Evolutionary conservation across 1,284 basidiomycete species (phyloP).

Genomic region (Cryptococcus maquisensis): DNA sequence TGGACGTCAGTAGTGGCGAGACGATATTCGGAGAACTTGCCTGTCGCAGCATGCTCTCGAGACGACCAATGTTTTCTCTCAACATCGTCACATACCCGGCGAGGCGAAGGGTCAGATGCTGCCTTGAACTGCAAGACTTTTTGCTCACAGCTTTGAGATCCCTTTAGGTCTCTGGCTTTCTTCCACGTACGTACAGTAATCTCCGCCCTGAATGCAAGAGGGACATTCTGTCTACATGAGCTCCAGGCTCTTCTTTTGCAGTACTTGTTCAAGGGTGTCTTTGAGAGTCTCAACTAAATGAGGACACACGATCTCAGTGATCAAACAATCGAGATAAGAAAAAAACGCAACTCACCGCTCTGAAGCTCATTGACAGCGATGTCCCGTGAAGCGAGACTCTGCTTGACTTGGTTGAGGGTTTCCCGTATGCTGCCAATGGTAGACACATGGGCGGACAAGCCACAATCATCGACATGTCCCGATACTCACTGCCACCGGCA

Average conservation of each 20-base stretch:
- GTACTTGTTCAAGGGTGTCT: background rate
- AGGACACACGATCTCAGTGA: background rate
- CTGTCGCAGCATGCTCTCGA: constrained; percentile 63
- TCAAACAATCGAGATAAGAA: background rate
- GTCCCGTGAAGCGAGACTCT: background rate
- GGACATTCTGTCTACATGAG: constrained; percentile 55
- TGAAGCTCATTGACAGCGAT: background rate
- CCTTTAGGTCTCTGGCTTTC: constrained; percentile 72
- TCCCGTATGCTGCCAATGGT: background rate
- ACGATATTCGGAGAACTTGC: constrained; percentile 45
- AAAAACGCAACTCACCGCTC: background rate
- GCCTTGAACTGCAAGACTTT: background rate
- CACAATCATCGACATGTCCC: too few species aligned
- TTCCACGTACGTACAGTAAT: constrained; percentile 69
- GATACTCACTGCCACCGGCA: constrained; percentile 29
- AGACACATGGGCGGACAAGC: background rate
- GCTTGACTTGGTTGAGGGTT: constrained; percentile 1
- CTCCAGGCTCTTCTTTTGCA: background rate
- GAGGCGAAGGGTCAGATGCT: background rate
- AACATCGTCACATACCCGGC: constrained; percentile 65
- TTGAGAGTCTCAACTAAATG: background rate
- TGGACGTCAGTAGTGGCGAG: background rate
- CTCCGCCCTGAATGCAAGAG: constrained; percentile 67
- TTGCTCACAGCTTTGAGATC: constrained; percentile 71
- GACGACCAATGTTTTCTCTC: constrained; percentile 64